These are phyloP conservation scores for Suillus clintonianus DNA, from an alignment of 768 basidiomycete species.

Conservation along the genomic window DNA sequence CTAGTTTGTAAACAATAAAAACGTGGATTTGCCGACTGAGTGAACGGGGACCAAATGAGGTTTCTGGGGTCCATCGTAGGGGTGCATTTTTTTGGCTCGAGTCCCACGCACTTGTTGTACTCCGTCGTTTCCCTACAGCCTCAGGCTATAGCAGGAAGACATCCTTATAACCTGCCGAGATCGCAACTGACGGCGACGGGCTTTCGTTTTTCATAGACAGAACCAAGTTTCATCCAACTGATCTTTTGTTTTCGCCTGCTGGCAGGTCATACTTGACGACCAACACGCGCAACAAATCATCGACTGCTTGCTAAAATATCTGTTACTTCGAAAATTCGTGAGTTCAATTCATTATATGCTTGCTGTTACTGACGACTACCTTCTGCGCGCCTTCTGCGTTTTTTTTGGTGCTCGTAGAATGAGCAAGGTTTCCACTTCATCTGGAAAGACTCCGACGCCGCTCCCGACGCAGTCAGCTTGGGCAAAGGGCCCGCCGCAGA, in stretches of 20 bases:
- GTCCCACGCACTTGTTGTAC: slow-evolving; percentile 35
- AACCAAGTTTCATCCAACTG: slow-evolving; percentile 44
- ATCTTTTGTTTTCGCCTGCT: slow-evolving; percentile 73
- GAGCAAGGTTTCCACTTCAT: slow-evolving; percentile 86
- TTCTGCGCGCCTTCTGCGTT: neutral
- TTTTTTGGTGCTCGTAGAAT: slow-evolving; percentile 54
- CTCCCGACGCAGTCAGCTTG: slow-evolving; percentile 86
- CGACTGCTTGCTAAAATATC: slow-evolving; percentile 52
- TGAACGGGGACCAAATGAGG: slow-evolving; percentile 12
- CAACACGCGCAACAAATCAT: slow-evolving; percentile 65
- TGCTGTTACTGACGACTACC: slow-evolving; percentile 5
- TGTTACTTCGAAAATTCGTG: slow-evolving; percentile 41
- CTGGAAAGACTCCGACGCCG: slow-evolving; percentile 72
- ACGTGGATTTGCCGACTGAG: slow-evolving; percentile 12
- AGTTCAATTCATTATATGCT: slow-evolving; percentile 31
- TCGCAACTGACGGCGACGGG: slow-evolving; percentile 41
- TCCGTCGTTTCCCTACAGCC: slow-evolving; percentile 40
- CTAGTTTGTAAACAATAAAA: neutral
- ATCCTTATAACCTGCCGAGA: slow-evolving; percentile 23
- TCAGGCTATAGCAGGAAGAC: slow-evolving; percentile 37
- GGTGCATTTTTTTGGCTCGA: slow-evolving; percentile 29
- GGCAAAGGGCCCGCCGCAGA: slow-evolving; percentile 83
- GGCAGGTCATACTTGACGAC: slow-evolving; percentile 90
- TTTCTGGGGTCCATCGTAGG: slow-evolving; percentile 29
- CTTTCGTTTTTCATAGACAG: slow-evolving; percentile 39